Base-by-base conservation (phyloP, 768 basidiomycete genomes). In the Hygrophorus russula region DNA sequence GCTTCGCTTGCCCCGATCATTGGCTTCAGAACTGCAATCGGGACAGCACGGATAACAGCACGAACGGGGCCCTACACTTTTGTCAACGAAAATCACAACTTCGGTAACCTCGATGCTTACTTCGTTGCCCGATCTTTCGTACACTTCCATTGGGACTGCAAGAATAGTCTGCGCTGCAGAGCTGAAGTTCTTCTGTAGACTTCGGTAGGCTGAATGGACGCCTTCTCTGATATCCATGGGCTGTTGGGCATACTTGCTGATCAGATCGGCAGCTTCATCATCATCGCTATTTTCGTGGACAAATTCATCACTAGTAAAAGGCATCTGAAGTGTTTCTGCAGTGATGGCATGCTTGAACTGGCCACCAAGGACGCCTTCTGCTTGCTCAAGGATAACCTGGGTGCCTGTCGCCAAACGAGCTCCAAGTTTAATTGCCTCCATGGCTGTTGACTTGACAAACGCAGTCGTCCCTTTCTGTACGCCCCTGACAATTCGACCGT, bases 1-100 rank as follows among this genome's bases (percentile, higher is more conserved):
- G 96, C 96, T 62, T 96, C 94, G 39, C 83, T 90, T 3, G 93
- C 92, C 3, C 96, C 96, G 45, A 98, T 99, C 90, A 96, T 94
- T 1, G 96, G 92, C 54, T 89, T 92, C 52, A 99, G 65, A 9
- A 99, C 92, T 0, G 96, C 96, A 46, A 98, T 93, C 5, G 96
- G 96, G 9, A 98, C 91, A 20, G 96, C 96, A 19, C 96, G 81
- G 47, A 98, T 86, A 19, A 99, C 93, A 17, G 94, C 87, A 44
- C 82, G 83, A 15, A 93, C 84, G 41, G 93, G 79, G 2, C 92
- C 93, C 92, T 98, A 56, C 1, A 51, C 31, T 20, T 18, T 39
- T 35, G 49, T 45, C 38, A 47, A 48, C 39, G 2, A 49, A 13
- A 20, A 15, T 33, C 28, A 5, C 13, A 34, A 15, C 18, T 29